These are phyloP conservation scores for Cercospora canescens DNA, from an alignment of 2,329 filamentous ascomycete species.

Conservation along the genomic window DNA sequence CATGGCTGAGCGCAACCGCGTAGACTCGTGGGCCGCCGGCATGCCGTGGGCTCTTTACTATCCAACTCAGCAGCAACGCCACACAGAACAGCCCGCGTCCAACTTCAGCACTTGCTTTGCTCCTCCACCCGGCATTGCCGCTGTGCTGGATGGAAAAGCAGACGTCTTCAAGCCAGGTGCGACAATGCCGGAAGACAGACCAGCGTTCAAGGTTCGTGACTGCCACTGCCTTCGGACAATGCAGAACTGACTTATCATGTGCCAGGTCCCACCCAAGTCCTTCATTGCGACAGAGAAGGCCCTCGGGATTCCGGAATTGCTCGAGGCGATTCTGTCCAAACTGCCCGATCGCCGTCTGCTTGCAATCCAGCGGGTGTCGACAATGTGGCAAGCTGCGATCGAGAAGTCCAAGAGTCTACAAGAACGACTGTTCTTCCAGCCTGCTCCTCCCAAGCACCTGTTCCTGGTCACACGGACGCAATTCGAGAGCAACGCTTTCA, in stretches of 20 bases:
- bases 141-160: neutral
- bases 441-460: neutral
- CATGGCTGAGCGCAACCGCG: slow-evolving; percentile 1
- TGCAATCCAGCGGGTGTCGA: slow-evolving; percentile 1
- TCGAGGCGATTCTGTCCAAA: slow-evolving; percentile 14
- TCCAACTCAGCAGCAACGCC: neutral
- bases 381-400: slow-evolving; percentile 3
- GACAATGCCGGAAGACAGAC: neutral
- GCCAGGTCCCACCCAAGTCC: neutral
- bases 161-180: neutral
- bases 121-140: neutral
- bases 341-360: slow-evolving; percentile 3
- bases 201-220: neutral
- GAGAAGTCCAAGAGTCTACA: neutral
- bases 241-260: neutral
- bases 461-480: neutral
- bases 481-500: neutral
- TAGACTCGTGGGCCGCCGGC: neutral
- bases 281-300: slow-evolving; percentile 3
- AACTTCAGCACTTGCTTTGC: neutral
- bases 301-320: slow-evolving; percentile 17
- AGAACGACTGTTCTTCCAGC: slow-evolving; percentile 7
- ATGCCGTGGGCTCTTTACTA: neutral
- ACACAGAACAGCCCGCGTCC: neutral
- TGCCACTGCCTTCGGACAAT: neutral